Percentiles rank a stretch among this genome's conserved stretches.
phyloP scores from a whole-genome alignment of 768 basidiomycete species.

The Botryobasidium botryosum region DNA sequence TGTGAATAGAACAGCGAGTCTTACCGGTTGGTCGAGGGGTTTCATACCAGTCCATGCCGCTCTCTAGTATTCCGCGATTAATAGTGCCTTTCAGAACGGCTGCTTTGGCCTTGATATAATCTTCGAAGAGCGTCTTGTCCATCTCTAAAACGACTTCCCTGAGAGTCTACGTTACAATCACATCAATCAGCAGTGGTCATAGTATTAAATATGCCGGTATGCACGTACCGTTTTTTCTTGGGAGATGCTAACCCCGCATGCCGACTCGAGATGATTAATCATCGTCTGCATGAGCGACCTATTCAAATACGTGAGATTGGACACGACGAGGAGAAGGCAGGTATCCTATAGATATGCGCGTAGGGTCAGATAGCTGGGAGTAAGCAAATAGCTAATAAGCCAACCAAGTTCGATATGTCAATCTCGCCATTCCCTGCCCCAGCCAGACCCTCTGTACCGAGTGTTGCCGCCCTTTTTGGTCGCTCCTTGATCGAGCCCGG shows the following conservation, averaged over 20 bases:
- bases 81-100: conserved; percentile 47
- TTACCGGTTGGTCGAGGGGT: conserved; percentile 81
- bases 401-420: no score
- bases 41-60: conserved; percentile 84
- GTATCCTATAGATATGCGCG: conserved; percentile 39
- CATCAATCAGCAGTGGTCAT: neutral
- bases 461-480: no score
- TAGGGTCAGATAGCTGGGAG: no score
- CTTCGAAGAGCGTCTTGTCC: conserved; percentile 78
- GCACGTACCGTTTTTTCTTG: conserved; percentile 50
- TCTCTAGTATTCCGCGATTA: conserved; percentile 61
- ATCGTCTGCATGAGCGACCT: conserved; percentile 56
- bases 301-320: conserved; percentile 70
- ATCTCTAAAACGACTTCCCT: conserved; percentile 64
- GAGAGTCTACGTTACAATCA: conserved; percentile 34
- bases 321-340: conserved; percentile 72
- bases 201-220: neutral
- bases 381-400: no score
- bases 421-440: no score
- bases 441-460: no score
- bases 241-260: conserved; percentile 51
- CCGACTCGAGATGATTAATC: conserved; percentile 60
- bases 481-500: no score
- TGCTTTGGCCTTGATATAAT: conserved; percentile 73
- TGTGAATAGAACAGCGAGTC: no score